Conservation (phyloP, 2,329 filamentous ascomycete genomes). For the Colletotrichum horii region DNA sequence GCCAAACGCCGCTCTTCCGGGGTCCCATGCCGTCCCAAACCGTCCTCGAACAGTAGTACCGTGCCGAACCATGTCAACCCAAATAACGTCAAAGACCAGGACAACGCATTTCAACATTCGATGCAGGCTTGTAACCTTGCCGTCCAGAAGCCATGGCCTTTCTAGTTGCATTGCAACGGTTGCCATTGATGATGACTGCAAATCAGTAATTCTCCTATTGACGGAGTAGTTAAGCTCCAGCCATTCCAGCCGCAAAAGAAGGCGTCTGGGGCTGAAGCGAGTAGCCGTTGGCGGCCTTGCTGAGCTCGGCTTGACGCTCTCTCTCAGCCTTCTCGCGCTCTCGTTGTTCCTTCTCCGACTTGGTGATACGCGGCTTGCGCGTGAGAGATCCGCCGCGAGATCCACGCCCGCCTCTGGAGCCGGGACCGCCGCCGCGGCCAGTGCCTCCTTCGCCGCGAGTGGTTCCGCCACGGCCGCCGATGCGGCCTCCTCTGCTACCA, state of each 20-base stretch:
- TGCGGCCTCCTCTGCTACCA: slow-evolving; percentile 51
- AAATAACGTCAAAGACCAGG: slow-evolving; percentile 9
- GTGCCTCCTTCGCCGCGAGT: slow-evolving; percentile 56
- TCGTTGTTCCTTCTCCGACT: slow-evolving; percentile 81
- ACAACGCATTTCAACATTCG: slow-evolving; percentile 4
- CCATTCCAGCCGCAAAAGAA: slow-evolving; percentile 24
- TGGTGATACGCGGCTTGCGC: slow-evolving; percentile 84
- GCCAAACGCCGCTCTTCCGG: slow-evolving; percentile 15
- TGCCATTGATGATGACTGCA: not conserved
- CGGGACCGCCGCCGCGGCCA: slow-evolving; percentile 60
- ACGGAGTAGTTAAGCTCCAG: slow-evolving; percentile 10
- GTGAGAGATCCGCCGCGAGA: slow-evolving; percentile 76
- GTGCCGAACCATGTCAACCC: slow-evolving; percentile 10
- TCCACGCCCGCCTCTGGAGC: slow-evolving; percentile 73
- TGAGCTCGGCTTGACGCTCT: slow-evolving; percentile 54
- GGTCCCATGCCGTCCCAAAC: slow-evolving; percentile 8
- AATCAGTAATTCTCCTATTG: not conserved
- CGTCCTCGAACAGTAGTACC: not conserved
- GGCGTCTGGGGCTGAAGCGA: slow-evolving; percentile 35
- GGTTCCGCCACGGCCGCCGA: slow-evolving; percentile 66
- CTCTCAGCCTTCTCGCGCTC: slow-evolving; percentile 82
- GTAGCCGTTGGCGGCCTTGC: slow-evolving; percentile 41
- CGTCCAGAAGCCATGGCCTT: not conserved
- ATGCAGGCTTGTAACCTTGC: slow-evolving; percentile 1
- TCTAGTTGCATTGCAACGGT: not conserved